phyloP scores from a whole-genome alignment of 2,329 filamentous ascomycete genomes.

The Leptodontidium sp. region DNA sequence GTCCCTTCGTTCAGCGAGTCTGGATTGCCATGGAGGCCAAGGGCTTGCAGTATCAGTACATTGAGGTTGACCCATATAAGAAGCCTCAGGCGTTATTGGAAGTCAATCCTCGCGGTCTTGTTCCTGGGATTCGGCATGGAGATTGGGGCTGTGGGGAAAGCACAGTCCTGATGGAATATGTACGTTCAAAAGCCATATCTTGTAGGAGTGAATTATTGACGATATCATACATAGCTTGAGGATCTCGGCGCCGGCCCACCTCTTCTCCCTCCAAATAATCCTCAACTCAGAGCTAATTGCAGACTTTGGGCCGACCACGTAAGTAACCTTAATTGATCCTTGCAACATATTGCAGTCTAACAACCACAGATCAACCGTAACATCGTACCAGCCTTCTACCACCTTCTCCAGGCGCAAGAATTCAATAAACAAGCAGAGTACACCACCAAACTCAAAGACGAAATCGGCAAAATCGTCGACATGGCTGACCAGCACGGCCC shows the following conservation, averaged over 20 bases:
- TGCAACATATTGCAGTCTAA: constrained; percentile 20
- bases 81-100: constrained; percentile 76
- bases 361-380: constrained; percentile 72
- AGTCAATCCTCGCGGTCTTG: constrained; percentile 77
- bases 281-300: constrained; percentile 75
- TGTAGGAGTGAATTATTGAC: background rate
- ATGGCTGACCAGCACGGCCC: constrained; percentile 46
- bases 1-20: constrained; percentile 85
- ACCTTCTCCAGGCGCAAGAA: constrained; percentile 72
- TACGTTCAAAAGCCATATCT: constrained; percentile 46
- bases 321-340: constrained; percentile 44
- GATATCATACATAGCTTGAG: constrained; percentile 64
- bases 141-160: constrained; percentile 87
- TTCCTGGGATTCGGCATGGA: constrained; percentile 79
- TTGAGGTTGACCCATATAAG: constrained; percentile 83
- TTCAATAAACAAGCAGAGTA: constrained; percentile 62
- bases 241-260: constrained; percentile 69
- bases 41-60: constrained; percentile 81
- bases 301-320: constrained; percentile 85
- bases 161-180: constrained; percentile 85
- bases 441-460: constrained; percentile 67
- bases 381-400: constrained; percentile 80
- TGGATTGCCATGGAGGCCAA: constrained; percentile 91
- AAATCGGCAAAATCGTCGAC: constrained; percentile 61
- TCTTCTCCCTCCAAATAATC: constrained; percentile 69